These are phyloP conservation scores for Kurtzmaniella fragi DNA, from an alignment of 805 yeast species.

Conservation along the genomic window DNA sequence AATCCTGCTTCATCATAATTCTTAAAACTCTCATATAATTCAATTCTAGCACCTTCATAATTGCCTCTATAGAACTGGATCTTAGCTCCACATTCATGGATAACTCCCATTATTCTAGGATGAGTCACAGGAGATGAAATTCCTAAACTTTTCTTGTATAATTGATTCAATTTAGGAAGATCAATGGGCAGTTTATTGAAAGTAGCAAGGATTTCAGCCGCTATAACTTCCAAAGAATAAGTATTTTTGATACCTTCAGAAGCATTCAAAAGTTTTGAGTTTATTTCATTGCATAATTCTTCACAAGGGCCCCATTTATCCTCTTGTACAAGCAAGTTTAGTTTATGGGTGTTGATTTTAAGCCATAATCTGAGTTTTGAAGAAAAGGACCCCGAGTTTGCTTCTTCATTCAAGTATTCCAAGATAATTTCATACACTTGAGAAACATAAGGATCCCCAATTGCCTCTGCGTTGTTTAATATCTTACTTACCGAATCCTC, in stretches of 20 bases:
- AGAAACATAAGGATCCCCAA: conserved; percentile 25
- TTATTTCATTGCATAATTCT: conserved; percentile 29
- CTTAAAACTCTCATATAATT: conserved; percentile 48
- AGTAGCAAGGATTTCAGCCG: conserved; percentile 57
- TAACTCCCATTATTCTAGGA: conserved; percentile 68
- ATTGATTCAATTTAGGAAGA: conserved; percentile 36
- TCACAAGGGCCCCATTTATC: conserved; percentile 29
- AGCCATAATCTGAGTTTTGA: conserved; percentile 34
- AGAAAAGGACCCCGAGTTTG: conserved; percentile 8
- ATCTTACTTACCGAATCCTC: conserved; percentile 37
- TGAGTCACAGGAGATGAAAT: conserved; percentile 67
- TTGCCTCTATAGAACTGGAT: conserved; percentile 56
- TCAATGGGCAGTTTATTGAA: conserved; percentile 31
- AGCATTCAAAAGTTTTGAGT: conserved; percentile 29
- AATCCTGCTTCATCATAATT: conserved; percentile 43
- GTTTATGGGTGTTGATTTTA: conserved; percentile 41
- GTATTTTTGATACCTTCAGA: conserved; percentile 44
- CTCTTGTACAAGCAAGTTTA: conserved; percentile 30
- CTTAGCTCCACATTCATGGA: conserved; percentile 72
- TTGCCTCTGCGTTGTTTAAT: conserved; percentile 26
- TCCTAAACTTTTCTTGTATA: conserved; percentile 40
- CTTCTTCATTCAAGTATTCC: conserved; percentile 14
- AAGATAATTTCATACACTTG: conserved; percentile 28
- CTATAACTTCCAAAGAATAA: conserved; percentile 57
- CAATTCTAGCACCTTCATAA: conserved; percentile 58